phyloP scores from a whole-genome alignment of 805 yeast species.

The Candida incommunis region DNA sequence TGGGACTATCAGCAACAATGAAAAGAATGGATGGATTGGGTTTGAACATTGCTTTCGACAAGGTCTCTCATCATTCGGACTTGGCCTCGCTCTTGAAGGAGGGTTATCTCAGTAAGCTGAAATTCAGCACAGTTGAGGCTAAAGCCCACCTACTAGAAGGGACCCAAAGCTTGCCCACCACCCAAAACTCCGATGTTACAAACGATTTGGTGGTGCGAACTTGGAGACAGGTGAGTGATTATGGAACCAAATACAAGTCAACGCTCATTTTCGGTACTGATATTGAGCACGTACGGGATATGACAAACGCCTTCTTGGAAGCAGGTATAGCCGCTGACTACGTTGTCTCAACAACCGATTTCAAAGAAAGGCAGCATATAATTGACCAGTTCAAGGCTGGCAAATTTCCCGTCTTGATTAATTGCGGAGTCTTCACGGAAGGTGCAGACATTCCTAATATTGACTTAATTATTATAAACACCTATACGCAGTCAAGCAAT shows the following conservation, averaged over 20 bases:
- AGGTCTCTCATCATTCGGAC: conserved; percentile 56
- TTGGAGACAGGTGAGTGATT: conserved; percentile 29
- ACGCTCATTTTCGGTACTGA: conserved; percentile 71
- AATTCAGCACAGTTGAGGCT: conserved; percentile 43
- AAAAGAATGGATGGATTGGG: conserved; percentile 59
- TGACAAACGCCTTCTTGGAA: conserved; percentile 38
- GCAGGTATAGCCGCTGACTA: conserved; percentile 56
- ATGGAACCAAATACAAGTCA: conserved; percentile 31
- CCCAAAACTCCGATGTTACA: conserved; percentile 38
- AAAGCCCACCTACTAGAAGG: conserved; percentile 26
- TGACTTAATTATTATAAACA: conserved; percentile 61
- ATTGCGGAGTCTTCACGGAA: conserved; percentile 84
- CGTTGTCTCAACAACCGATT: conserved; percentile 54
- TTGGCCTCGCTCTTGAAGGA: conserved; percentile 51
- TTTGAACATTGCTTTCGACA: conserved; percentile 47
- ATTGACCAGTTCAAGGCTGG: conserved; percentile 50
- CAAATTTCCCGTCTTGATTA: conserved; percentile 56
- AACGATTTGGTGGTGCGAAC: conserved; percentile 44
- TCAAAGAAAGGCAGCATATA: conserved; percentile 34
- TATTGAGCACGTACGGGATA: conserved; percentile 44
- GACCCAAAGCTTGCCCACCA: conserved; percentile 32
- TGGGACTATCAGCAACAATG: conserved; percentile 86
- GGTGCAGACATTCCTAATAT: conserved; percentile 90
- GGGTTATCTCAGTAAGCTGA: conserved; percentile 57
- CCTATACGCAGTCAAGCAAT: conserved; percentile 69